Conservation (phyloP, 2,329 filamentous ascomycete genomes). For the Remersonia thermophila region DNA sequence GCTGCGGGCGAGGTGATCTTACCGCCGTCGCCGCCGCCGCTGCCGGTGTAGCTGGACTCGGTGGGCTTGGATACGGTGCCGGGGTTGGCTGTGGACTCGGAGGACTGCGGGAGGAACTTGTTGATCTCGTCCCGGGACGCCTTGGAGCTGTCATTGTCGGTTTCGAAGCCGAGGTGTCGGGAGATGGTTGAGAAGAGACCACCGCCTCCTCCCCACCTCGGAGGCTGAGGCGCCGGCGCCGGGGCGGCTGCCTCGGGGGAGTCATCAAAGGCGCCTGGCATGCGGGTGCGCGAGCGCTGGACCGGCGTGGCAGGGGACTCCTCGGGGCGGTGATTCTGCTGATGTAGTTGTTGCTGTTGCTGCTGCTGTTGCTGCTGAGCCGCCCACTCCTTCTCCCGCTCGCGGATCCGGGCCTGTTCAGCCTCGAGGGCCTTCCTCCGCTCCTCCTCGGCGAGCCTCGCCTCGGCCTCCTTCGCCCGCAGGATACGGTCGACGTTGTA, state of each 20-base stretch:
- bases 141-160: conserved; percentile 24
- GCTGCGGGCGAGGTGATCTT: conserved; percentile 48
- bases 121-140: conserved; percentile 28
- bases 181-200: conserved; percentile 58
- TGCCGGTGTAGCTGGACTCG: too few species aligned
- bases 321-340: conserved; percentile 27
- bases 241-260: conserved; percentile 42
- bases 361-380: conserved; percentile 19
- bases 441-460: conserved; percentile 73
- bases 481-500: conserved; percentile 97
- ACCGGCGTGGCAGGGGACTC: conserved; percentile 28
- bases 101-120: conserved; percentile 28
- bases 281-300: conserved; percentile 25
- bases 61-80: too few species aligned
- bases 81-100: too few species aligned
- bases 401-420: conserved; percentile 56
- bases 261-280: conserved; percentile 65
- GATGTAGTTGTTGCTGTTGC: conserved; percentile 22
- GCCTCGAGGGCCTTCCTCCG: conserved; percentile 61
- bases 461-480: conserved; percentile 74
- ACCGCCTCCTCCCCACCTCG: conserved; percentile 24
- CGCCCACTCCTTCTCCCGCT: conserved; percentile 36
- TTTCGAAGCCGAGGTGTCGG: conserved; percentile 56
- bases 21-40: conserved; percentile 28
- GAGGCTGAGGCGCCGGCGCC: conserved; percentile 29